Base-by-base conservation (phyloP, 1,139 yeast species). In the Sugiyamaella novakii region DNA sequence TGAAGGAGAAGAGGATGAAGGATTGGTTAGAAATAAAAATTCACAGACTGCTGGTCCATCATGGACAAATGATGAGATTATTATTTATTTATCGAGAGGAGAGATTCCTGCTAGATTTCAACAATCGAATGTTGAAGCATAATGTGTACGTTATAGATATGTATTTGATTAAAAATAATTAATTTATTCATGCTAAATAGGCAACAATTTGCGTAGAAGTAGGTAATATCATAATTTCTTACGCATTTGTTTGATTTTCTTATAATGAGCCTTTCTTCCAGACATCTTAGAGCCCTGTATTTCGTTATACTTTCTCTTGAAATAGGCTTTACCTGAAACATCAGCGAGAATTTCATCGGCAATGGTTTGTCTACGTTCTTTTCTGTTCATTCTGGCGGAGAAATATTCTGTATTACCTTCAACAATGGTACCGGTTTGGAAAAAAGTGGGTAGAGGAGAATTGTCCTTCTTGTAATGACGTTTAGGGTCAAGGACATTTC, bases 401-500 rank as follows among this genome's bases (percentile, higher is more conserved):
- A 75, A 86, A 65, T 77, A 87, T 64, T 89, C 97, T 1, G 87
- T 77, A 55, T 84, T 81, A 40, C 91, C 94, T 60, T 86, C 94
- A 17, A 91, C 69, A 30, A 92, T 79, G 0, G 97, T 89, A 10
- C 98, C 98, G 63, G 87, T 79, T 55, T 91, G 94, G 67, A 92
- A 89, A 57, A 75, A 80, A 62, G 87, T 88, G 17, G 96, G 95
- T 4, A 79, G 75, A 49, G 77, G 77, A 84, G 95, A 87, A 55
- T 82, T 84, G 51, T 86, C 94, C 67, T 87, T 87, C 69, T 87
- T 88, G 70, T 92, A 92, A 69, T 89, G 96, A 61, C 98, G 80
- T 69, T 92, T 92, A 3, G 98, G 98, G 64, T 92, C 98, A 56
- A 92, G 76, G 15, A 92, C 96, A 54, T 85, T 83, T 69, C 98